Base-by-base conservation (phyloP, 345 rosid species). In the Brassica napus region DNA sequence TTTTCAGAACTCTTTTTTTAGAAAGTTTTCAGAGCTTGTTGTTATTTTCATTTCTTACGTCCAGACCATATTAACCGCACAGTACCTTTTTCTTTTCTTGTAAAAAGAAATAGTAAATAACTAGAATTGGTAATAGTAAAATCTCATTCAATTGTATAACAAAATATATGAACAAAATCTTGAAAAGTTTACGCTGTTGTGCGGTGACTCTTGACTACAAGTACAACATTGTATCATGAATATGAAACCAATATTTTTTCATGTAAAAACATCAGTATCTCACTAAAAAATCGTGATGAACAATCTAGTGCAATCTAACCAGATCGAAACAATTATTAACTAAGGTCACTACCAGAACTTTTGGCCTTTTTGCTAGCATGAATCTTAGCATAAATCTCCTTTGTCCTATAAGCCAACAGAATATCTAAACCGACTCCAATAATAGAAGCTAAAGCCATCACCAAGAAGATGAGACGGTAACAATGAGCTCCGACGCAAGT, bases 401-500 rank as follows among this genome's bases (percentile, higher is more conserved):
- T 92, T 14, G 97, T 92, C 78, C 91, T 82, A 9, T 85, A 70
- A 4, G 93, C 83, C 79, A 94, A 83, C 3, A 86, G 0, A 55
- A 90, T 75, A 75, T 94, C 98, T 75, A 94, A 78, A 72, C 89
- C 89, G 26, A 87, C 88, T 62, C 99, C 99, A 8, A 90, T 32
- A 2, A 84, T 34, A 37, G 93, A 94, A 0, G 92, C 76, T 4
- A 85, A 49, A 0, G 97, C 89, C 99, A 94, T 94, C 35, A 89
- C 82, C 21, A 86, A 52, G 79, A 92, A 94, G 63, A 90, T 91
- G 2, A 90, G 89, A 70, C 97, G 81, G 39, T 90, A 94, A 74
- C 99, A 93, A 77, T 93, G 98, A 1, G 92, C 89, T 73, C 99
- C 99, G 0, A 84, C 88, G 71, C 99, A 95, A 31, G 97, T 91